Evolutionary conservation across 1,284 basidiomycete species (phyloP), one percentile per base, ranked within the genome.

Genomic region (Austropuccinia psidii): DNA sequence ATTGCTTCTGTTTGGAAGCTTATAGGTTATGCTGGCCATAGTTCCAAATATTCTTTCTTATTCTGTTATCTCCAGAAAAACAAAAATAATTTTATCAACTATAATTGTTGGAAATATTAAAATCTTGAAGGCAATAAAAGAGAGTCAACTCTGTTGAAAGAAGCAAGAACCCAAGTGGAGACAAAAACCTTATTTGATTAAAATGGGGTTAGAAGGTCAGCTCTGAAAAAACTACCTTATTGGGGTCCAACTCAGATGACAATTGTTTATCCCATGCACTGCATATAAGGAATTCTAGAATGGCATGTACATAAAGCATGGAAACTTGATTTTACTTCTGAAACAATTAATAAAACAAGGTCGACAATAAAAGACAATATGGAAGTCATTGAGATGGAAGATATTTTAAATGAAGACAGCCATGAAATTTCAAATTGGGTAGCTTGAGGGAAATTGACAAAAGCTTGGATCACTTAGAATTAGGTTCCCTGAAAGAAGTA

Each of bases 211-310:
- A 31, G 66, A 19, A 55, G 52, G 49, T 68, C 66, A 31, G 35
- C 57, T 39, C 37, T 68, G 17, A 68, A 68, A 19, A 29, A 54
- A 52, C 66, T 68, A 7, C 37, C 31, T 19, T 68, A 68, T 41
- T 68, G 66, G 66, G 52, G 57, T 57, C 52, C 66, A 68, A 68
- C 37, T 29, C 27, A 9, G n/a, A 55, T 68, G 41, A 68, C 66
- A 29, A 52, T 68, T n/a, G 66, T 68, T 13, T 49, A 68, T 43
- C 66, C 66, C 2, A 68, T 68, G 66, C 66, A 68, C 39, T 52
- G 54, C 29, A n/a, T 68, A 19, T 68, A 33, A 39, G 66, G 66
- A 29, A 68, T 68, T 5, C 52, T 68, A 8, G 9, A n/a, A 13
- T 68, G 66, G 66, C 50, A 68, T 68, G 49, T 43, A 45, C 35